Evolutionary conservation across 768 basidiomycete genomes (phyloP).

Genomic region (Lentinula sp.): DNA sequence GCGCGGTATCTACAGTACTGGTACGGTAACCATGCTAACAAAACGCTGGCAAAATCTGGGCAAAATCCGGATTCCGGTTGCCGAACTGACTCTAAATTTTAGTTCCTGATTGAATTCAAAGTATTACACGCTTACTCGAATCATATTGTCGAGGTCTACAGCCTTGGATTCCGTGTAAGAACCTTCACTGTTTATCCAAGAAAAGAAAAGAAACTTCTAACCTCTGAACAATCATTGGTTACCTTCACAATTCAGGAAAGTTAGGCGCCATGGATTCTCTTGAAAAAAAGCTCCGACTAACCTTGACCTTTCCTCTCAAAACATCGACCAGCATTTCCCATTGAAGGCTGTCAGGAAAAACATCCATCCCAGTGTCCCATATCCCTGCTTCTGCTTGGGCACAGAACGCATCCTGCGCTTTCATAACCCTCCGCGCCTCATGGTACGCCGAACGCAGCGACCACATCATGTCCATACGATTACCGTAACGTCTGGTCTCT

Average conservation of each 20-base stretch:
- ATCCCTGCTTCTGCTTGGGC: constrained; percentile 45
- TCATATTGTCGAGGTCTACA: constrained; percentile 64
- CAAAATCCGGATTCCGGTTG: no score
- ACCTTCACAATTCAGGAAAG: constrained; percentile 28
- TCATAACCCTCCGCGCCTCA: constrained; percentile 62
- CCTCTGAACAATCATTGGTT: constrained; percentile 65
- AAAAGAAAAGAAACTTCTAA: constrained; percentile 11
- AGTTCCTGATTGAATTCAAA: neutral
- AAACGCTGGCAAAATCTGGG: no score
- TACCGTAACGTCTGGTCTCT: constrained; percentile 36
- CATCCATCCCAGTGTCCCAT: constrained; percentile 27
- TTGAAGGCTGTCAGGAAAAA: constrained; percentile 61
- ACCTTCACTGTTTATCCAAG: neutral
- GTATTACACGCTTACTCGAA: constrained; percentile 42
- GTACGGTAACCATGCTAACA: no score
- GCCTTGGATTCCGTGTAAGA: neutral
- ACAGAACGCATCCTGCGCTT: constrained; percentile 69
- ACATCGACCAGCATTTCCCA: constrained; percentile 82
- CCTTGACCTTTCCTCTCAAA: constrained; percentile 82
- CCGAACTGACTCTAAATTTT: no score
- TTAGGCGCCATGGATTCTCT: neutral
- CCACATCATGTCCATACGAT: constrained; percentile 77
- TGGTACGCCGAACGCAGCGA: constrained; percentile 75
- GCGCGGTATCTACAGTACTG: no score
- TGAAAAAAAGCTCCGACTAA: constrained; percentile 12